These are phyloP conservation scores for Azolla pinnata DNA, from an alignment of 75 land plant species.

Conservation along the genomic window DNA sequence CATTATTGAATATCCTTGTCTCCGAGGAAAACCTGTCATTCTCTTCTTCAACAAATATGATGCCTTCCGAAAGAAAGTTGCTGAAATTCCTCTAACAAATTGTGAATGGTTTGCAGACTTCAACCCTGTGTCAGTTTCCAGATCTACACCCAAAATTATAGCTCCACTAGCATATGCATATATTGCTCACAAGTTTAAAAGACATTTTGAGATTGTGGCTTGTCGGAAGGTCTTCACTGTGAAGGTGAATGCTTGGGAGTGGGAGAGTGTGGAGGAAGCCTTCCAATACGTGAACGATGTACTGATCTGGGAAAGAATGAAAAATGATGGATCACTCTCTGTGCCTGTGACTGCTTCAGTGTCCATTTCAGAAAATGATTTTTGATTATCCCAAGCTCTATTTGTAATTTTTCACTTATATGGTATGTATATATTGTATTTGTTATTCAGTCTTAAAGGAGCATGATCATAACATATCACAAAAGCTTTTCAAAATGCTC, in stretches of 20 bases:
- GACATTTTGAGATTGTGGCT: conserved; percentile 13
- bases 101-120: conserved; percentile 85
- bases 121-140: conserved; percentile 45
- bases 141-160: conserved; percentile 35
- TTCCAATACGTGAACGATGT: conserved; percentile 27
- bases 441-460: too few species aligned
- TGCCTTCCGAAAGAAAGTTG: conserved; percentile 61
- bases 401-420: background rate
- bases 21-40: conserved; percentile 59
- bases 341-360: background rate
- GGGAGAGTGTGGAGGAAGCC: conserved; percentile 10
- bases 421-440: background rate
- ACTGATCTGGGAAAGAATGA: conserved; percentile 21
- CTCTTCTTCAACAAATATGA: conserved; percentile 76
- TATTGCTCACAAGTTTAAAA: conserved; percentile 32
- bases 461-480: too few species aligned
- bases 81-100: conserved; percentile 30
- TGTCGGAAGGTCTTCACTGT: conserved; percentile 24
- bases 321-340: background rate
- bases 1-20: conserved; percentile 50
- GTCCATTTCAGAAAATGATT: background rate
- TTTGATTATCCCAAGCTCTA: background rate
- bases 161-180: conserved; percentile 63
- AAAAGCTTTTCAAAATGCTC: too few species aligned
- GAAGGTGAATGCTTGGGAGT: conserved; percentile 24